phyloP scores from a whole-genome alignment of 495 filamentous ascomycete species.

The Tuber melanosporum region DNA sequence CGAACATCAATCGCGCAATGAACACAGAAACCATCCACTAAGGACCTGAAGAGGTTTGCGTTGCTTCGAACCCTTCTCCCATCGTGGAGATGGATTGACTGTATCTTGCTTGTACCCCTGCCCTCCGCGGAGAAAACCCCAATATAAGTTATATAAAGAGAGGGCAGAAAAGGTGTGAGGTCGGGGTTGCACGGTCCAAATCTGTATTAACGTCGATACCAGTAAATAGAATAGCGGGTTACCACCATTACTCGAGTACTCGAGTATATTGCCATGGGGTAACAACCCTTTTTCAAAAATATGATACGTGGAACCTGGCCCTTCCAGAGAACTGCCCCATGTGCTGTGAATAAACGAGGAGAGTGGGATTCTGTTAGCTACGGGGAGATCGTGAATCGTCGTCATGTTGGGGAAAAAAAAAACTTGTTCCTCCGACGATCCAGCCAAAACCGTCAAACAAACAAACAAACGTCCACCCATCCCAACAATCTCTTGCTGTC shows the following conservation, averaged over 20 bases:
- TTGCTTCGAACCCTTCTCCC: background rate
- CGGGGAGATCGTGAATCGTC: background rate
- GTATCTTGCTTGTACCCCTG: background rate
- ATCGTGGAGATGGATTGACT: background rate
- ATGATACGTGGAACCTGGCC: slow-evolving; percentile 2
- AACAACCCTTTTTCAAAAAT: background rate
- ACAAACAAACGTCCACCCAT: background rate
- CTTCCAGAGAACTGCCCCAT: background rate
- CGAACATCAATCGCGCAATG: background rate
- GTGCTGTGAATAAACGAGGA: background rate
- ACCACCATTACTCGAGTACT: background rate
- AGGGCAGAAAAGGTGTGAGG: background rate
- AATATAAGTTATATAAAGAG: slow-evolving; percentile 2
- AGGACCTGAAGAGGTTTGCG: background rate
- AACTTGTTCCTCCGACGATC: background rate
- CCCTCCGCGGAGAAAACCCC: slow-evolving; percentile 1
- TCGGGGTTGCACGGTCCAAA: background rate
- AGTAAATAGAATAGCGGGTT: background rate
- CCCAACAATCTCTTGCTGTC: background rate
- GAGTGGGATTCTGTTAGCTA: background rate
- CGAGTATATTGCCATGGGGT: background rate
- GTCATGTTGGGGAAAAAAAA: background rate
- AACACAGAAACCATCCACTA: background rate
- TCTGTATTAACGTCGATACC: background rate
- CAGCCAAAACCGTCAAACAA: background rate